Evolutionary conservation across 2,329 filamentous ascomycete species (phyloP), one percentile per base, ranked within the genome.

Genomic region (Aspergillus transmontanensis): DNA sequence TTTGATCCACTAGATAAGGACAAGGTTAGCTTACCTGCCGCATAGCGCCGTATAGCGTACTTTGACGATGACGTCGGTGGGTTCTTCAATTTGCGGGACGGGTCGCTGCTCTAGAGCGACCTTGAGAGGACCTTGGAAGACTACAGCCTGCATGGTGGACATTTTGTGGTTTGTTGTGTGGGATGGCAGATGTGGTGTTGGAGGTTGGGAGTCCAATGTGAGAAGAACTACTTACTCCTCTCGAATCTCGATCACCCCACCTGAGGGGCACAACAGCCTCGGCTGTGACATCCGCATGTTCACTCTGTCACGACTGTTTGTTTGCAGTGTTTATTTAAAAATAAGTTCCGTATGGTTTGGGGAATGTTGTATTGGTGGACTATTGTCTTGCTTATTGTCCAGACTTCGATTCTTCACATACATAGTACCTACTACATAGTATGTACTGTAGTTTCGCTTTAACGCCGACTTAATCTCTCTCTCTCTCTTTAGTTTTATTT

Each of bases 1-100:
- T 48, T 12, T 14, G 34, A 12, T 16, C 14, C 26, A n/a, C 51
- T 26, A 7, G n/a, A 46, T 3, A 4, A 10, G 26, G 39, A 39
- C 12, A 28, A 28, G 26, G 26, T 28, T 1, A 28, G 10, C 56
- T 48, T 80, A 93, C 91, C 90, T 94, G 75, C 93, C 93, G 75
- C 93, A 97, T 46, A 97, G 83, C 6, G 92, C 93, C 21, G 92
- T 91, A 68, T 91, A 90, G 62, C 88, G 85, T 19, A 96, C 91
- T 76, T 92, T 93, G 73, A 96, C 85, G 67, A 97, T 89, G 58
- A 93, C 86, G 74, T 97, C 93, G 59, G 84, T 86, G 4, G 86
- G 83, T 63, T 91, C 83, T 67, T 89, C 82, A 66, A 96, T 84
- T 69, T 87, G 85, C 0, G 92, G 93, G 5, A 93, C 83, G 0